Conservation (phyloP, 2,329 filamentous ascomycete species). For the Rutstroemia sp. region DNA sequence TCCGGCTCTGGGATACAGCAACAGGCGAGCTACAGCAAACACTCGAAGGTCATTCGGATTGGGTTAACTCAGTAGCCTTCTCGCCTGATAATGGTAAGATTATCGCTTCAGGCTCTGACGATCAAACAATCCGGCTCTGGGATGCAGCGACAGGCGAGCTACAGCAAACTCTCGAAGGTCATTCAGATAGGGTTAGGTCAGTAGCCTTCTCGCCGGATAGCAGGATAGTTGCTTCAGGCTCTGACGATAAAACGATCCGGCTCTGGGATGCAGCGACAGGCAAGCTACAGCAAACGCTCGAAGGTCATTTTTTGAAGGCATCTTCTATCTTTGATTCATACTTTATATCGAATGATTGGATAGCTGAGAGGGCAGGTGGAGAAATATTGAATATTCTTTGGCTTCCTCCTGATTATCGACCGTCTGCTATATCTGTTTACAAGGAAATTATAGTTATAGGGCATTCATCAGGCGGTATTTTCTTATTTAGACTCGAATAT, state of each 20-base stretch:
- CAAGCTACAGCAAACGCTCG: neutral
- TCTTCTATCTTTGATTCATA: neutral
- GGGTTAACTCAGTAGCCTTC: constrained; percentile 9
- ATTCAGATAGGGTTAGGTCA: too few species aligned
- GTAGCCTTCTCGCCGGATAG: too few species aligned
- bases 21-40: too few species aligned
- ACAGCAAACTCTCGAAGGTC: too few species aligned
- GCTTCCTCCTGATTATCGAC: neutral
- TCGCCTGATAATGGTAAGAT: constrained; percentile 9
- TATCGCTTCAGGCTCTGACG: constrained; percentile 1
- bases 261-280: neutral
- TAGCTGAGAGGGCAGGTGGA: neutral
- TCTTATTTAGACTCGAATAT: neutral
- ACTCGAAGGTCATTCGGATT: constrained; percentile 36
- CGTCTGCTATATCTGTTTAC: neutral
- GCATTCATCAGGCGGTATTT: neutral
- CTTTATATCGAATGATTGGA: neutral
- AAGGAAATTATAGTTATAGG: neutral
- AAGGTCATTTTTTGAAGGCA: neutral
- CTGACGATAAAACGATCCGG: too few species aligned
- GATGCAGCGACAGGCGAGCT: too few species aligned
- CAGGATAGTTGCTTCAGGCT: too few species aligned
- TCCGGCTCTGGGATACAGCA: too few species aligned
- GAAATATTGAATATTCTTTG: neutral
- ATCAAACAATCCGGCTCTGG: neutral